These are phyloP conservation scores for Solanum medicagineum DNA, from an alignment of 257 asterid genomes.

Conservation along the genomic window DNA sequence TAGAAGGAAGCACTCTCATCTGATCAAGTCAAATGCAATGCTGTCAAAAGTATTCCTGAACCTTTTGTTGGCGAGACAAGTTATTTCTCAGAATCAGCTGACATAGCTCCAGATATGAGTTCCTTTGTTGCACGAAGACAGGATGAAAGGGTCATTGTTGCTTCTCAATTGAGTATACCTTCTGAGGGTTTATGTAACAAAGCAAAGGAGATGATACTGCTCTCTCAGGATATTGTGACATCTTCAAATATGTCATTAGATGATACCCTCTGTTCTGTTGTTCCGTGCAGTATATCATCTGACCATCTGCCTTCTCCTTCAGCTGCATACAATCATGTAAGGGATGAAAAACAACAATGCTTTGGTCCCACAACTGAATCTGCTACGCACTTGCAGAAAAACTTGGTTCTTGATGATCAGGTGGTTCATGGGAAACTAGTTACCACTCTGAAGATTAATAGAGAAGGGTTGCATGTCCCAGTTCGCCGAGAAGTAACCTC, in stretches of 20 bases:
- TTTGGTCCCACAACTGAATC: conserved; percentile 6
- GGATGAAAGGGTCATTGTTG: conserved; percentile 14
- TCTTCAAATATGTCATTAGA: conserved; percentile 34
- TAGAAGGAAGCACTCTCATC: conserved; percentile 17
- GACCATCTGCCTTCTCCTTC: conserved; percentile 29
- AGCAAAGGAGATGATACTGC: conserved; percentile 15
- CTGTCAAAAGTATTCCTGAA: conserved; percentile 16
- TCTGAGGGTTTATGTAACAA: conserved; percentile 25
- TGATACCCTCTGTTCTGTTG: conserved; percentile 75
- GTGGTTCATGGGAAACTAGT: conserved; percentile 13
- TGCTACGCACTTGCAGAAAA: conserved; percentile 5
- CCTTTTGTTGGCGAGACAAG: conserved; percentile 63
- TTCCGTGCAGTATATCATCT: conserved; percentile 63
- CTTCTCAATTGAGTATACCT: conserved; percentile 48
- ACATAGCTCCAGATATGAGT: conserved; percentile 46
- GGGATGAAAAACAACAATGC: conserved; percentile 1
- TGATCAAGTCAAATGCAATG: conserved; percentile 10
- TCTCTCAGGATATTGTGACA: conserved; percentile 42
- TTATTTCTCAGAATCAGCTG: conserved; percentile 69
- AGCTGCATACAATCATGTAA: conserved; percentile 16
- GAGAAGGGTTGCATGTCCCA: conserved; percentile 15
- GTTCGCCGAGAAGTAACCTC: conserved; percentile 33
- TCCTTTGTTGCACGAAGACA: conserved; percentile 36
- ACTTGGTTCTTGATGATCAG: conserved; percentile 15
- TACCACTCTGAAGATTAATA: conserved; percentile 11